Evolutionary conservation across 2,329 filamentous ascomycete genomes (phyloP), one percentile per base, ranked within the genome.

Genomic region (Calycina herbarum): DNA sequence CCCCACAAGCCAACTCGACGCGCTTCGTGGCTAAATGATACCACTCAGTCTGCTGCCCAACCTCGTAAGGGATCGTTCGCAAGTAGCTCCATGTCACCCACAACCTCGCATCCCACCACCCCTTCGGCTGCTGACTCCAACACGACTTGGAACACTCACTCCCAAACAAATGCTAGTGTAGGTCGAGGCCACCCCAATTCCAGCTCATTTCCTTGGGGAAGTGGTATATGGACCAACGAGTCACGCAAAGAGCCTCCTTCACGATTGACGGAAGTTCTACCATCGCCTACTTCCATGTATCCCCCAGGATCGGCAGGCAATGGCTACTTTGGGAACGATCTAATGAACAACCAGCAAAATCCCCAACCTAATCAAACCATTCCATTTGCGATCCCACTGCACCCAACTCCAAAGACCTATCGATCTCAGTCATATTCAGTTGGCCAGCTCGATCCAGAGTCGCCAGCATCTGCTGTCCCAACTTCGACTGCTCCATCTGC

Each of bases 401-500:
- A 96, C 69, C 93, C 94, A 0, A 95, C 92, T 0, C 92, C 92
- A 1, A 98, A 98, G 78, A 93, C 92, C 0, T 95, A 96, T 73
- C 89, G 95, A 56, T 99, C 95, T 5, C 93, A 97, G 77, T 98
- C 95, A 4, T 98, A 98, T 78, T 98, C 94, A 0, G 94, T 96
- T 59, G 94, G 94, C 4, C 94, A 97, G 76, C 82, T 93, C 67
- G 93, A 97, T 62, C 85, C 89, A 0, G 91, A 94, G 66, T 79
- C 70, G 2, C 69, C 70, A 42, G 70, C 69, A 27, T 67, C 71
- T 5, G 63, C 67, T 33, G 68, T 65, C 62, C 67, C 70, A 31
- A 72, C 69, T 63, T 69, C 66, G 7, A 63, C 65, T n/a, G 64
- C 63, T n/a, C 54, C 69, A 13, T 65, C 64, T 13, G 72, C 73